These are phyloP conservation scores for Xylariaceae sp. DNA, from an alignment of 2,329 filamentous ascomycete genomes.

Conservation along the genomic window DNA sequence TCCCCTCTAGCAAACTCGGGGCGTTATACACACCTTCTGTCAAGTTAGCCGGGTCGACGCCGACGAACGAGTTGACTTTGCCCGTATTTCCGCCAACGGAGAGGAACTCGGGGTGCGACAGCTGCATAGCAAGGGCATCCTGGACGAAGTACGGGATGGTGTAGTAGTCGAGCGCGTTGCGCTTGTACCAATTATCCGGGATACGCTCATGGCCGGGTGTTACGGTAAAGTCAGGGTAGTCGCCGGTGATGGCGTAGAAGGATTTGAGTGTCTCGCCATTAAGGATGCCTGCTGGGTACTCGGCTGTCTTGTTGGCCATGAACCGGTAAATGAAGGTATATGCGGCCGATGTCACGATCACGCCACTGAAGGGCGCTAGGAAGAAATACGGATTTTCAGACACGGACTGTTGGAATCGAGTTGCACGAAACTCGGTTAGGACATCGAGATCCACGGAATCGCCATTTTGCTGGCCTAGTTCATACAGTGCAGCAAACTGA, in stretches of 20 bases:
- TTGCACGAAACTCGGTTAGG: neutral
- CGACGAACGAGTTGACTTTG: constrained; percentile 7
- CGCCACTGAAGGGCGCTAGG: constrained; percentile 4
- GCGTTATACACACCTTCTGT: constrained; percentile 8
- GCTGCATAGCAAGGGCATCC: constrained; percentile 3
- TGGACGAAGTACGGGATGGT: constrained; percentile 3
- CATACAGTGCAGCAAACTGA: neutral
- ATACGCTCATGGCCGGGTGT: constrained; percentile 9
- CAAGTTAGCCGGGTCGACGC: constrained; percentile 7
- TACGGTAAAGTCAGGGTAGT: constrained; percentile 7
- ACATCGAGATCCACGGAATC: constrained; percentile 1
- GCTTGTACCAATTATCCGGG: constrained; percentile 12
- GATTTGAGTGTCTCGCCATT: constrained; percentile 10
- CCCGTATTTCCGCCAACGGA: constrained; percentile 10
- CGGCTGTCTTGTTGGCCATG: constrained; percentile 11
- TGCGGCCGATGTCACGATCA: neutral
- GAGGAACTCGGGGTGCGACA: constrained; percentile 6
- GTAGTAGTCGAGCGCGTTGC: constrained; percentile 8
- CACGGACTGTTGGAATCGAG: neutral
- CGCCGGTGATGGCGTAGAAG: constrained; percentile 8
- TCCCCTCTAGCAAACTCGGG: constrained; percentile 5
- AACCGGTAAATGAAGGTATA: constrained; percentile 12
- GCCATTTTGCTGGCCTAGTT: neutral
- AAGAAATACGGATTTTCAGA: constrained; percentile 3
- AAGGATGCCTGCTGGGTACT: constrained; percentile 5